phyloP scores from a whole-genome alignment of 306 rosid genomes.

The Begonia masoniana region DNA sequence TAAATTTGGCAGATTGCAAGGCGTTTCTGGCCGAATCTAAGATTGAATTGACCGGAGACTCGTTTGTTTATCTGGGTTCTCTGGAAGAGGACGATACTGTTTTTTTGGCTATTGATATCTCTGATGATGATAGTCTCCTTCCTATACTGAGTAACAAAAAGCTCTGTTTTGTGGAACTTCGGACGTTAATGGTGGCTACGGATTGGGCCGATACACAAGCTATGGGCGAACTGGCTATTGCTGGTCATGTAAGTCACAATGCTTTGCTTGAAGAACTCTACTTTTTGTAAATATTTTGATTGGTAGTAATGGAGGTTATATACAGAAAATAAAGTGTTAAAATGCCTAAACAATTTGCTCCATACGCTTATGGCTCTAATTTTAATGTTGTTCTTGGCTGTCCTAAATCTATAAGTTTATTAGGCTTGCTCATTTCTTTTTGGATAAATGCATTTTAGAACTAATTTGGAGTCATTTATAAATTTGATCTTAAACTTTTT shows the following conservation, averaged over 20 bases:
- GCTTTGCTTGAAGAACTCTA: background rate
- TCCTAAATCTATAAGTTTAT: too few relatives aligned
- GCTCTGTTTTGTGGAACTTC: conserved; percentile 56
- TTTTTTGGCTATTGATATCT: conserved; percentile 75
- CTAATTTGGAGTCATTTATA: too few relatives aligned
- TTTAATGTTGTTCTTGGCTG: too few relatives aligned
- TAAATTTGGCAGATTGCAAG: conserved; percentile 34
- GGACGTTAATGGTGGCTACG: conserved; percentile 83
- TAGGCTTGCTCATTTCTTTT: too few relatives aligned
- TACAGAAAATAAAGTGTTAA: too few relatives aligned
- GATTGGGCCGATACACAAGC: conserved; percentile 60
- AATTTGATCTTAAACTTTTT: too few relatives aligned
- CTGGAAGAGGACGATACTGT: conserved; percentile 40
- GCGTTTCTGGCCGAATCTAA: conserved; percentile 30
- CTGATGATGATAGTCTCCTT: conserved; percentile 27
- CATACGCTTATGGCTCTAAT: too few relatives aligned
- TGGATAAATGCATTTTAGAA: too few relatives aligned
- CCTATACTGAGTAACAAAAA: conserved; percentile 25
- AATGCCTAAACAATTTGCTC: too few relatives aligned
- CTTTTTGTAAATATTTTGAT: background rate
- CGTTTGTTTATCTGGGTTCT: conserved; percentile 59
- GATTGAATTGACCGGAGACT: conserved; percentile 35
- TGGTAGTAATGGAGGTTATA: too few relatives aligned
- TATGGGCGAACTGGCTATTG: conserved; percentile 65
- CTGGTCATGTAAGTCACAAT: conserved; percentile 65